Conservation (phyloP, 768 basidiomycete genomes). For the Psilocybe cyanescens region DNA sequence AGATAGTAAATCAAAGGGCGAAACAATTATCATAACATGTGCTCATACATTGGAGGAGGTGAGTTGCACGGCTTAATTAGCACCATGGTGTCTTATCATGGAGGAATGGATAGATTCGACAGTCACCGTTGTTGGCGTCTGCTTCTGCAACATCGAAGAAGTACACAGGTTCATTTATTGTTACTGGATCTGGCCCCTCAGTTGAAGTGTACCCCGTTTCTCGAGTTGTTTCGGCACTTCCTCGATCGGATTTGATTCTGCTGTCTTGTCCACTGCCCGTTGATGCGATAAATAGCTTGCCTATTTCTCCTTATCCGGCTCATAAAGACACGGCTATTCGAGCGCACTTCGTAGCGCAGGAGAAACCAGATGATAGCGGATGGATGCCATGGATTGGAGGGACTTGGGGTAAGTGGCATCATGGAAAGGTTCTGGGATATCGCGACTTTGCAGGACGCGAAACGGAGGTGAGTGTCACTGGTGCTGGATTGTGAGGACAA, state of each 20-base stretch:
- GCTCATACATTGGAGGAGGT: conserved; percentile 70
- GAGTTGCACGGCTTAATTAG: conserved; percentile 10
- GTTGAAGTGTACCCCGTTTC: conserved; percentile 42
- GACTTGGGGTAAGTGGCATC: conserved; percentile 57
- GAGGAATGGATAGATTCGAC: conserved; percentile 26
- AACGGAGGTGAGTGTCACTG: conserved; percentile 44
- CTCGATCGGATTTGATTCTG: conserved; percentile 59
- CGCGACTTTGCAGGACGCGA: conserved; percentile 62
- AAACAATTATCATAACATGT: conserved; percentile 53
- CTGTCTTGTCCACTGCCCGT: conserved; percentile 34
- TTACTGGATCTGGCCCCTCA: conserved; percentile 39
- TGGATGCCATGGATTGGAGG: conserved; percentile 59
- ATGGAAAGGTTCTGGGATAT: conserved; percentile 58
- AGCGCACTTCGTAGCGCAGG: conserved; percentile 57
- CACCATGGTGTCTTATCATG: background rate
- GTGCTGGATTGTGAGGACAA: background rate
- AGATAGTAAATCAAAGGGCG: conserved; percentile 16
- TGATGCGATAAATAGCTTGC: conserved; percentile 44
- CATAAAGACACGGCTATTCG: conserved; percentile 46
- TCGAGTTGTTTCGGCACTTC: conserved; percentile 57
- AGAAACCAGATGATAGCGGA: conserved; percentile 37
- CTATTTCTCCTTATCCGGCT: conserved; percentile 67
- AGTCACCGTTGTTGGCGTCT: conserved; percentile 28
- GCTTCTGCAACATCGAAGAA: conserved; percentile 12
- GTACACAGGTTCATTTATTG: conserved; percentile 47